Conservation (phyloP, 1,284 basidiomycete genomes). For the Coriolopsis trogii region DNA sequence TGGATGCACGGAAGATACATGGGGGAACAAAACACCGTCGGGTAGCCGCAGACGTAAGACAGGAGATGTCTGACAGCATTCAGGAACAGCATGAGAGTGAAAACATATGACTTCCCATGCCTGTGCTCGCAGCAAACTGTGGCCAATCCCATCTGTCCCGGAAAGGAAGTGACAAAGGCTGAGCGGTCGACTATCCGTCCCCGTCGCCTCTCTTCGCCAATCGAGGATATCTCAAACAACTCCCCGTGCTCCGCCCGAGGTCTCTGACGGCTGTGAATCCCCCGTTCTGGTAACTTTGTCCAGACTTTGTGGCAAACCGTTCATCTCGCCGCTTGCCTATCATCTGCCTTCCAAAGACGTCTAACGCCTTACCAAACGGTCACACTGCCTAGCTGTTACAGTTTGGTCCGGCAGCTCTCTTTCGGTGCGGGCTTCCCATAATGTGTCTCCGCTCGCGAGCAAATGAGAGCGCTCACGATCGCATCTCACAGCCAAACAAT, state of each 20-base stretch:
- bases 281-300: slow-evolving; percentile 14
- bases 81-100: background rate
- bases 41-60: background rate
- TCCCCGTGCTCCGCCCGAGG: slow-evolving; percentile 17
- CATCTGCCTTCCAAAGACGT: slow-evolving; percentile 18
- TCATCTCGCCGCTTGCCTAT: slow-evolving; percentile 17
- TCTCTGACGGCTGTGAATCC: slow-evolving; percentile 8
- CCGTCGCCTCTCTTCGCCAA: slow-evolving; percentile 4
- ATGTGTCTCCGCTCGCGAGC: slow-evolving; percentile 37
- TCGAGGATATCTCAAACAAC: slow-evolving; percentile 26
- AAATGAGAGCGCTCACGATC: slow-evolving; percentile 42
- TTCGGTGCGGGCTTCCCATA: slow-evolving; percentile 41
- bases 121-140: slow-evolving; percentile 10
- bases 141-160: slow-evolving; percentile 1
- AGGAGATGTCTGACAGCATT: background rate
- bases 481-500: slow-evolving; percentile 41
- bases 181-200: slow-evolving; percentile 16
- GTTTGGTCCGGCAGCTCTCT: slow-evolving; percentile 20
- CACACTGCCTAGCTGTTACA: slow-evolving; percentile 21
- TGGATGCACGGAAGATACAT: background rate
- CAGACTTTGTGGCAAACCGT: slow-evolving; percentile 4
- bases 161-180: slow-evolving; percentile 27
- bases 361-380: slow-evolving; percentile 25
- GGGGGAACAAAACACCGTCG: background rate
- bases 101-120: background rate